These are phyloP conservation scores for Pichia scutulata DNA, from an alignment of 805 yeast genomes.

Conservation along the genomic window DNA sequence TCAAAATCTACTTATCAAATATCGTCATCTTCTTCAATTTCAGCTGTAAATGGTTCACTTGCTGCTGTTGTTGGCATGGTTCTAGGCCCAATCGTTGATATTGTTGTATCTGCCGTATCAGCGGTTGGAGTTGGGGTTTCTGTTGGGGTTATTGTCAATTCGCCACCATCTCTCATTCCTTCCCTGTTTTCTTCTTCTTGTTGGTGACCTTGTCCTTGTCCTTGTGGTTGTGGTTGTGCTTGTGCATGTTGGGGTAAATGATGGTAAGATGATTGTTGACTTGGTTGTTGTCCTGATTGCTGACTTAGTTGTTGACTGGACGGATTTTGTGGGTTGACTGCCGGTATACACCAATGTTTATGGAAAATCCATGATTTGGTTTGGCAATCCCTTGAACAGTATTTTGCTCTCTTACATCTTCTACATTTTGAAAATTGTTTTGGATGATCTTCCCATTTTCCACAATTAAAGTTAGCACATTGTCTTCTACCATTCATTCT, in stretches of 20 bases:
- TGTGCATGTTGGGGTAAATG: background rate
- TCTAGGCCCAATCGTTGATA: background rate
- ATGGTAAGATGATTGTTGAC: background rate
- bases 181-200: background rate
- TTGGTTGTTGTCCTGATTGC: background rate
- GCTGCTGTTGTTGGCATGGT: background rate
- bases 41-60: background rate
- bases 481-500: slow-evolving; percentile 83
- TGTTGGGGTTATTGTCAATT: background rate
- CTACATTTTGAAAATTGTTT: slow-evolving; percentile 93
- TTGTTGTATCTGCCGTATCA: background rate
- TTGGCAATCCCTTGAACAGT: slow-evolving; percentile 90
- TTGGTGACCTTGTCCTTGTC: too few relatives aligned
- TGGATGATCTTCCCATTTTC: slow-evolving; percentile 87
- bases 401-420: slow-evolving; percentile 89
- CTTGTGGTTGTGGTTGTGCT: background rate
- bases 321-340: background rate
- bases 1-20: too few relatives aligned
- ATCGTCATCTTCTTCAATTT: background rate
- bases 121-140: background rate
- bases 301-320: background rate
- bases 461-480: slow-evolving; percentile 90
- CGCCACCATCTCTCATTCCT: background rate
- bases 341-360: slow-evolving; percentile 79
- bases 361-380: slow-evolving; percentile 88